Evolutionary conservation across 768 basidiomycete genomes (phyloP).

Genomic region (Lentinus tigrinus): DNA sequence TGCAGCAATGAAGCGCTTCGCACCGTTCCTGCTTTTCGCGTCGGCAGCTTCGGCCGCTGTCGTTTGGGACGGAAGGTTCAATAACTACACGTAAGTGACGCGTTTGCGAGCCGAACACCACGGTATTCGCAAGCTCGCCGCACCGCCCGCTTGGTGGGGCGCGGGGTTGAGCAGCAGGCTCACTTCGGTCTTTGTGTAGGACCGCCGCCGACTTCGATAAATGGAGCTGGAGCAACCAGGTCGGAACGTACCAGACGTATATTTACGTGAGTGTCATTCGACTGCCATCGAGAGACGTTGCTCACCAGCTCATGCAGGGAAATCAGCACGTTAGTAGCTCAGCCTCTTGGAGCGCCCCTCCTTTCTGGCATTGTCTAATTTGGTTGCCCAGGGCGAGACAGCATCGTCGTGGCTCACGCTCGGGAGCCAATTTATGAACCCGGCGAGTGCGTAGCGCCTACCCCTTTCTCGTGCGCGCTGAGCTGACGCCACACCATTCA

Average conservation of each 20-base stretch:
- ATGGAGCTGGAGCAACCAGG: conserved; percentile 34
- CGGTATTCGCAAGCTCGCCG: no score
- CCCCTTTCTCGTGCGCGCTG: not conserved
- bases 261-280: conserved; percentile 28
- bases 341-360: not conserved
- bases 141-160: not conserved
- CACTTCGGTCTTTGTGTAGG: conserved; percentile 2
- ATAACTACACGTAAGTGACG: conserved; percentile 19
- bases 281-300: conserved; percentile 15
- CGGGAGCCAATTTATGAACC: conserved; percentile 30
- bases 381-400: conserved; percentile 14
- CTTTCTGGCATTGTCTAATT: not conserved
- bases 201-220: conserved; percentile 22
- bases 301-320: conserved; percentile 8
- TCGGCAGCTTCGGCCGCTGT: conserved; percentile 26
- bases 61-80: conserved; percentile 32
- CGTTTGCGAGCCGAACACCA: no score
- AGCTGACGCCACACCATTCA: not conserved
- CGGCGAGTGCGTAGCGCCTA: conserved; percentile 19
- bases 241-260: conserved; percentile 31
- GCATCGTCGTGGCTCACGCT: conserved; percentile 24
- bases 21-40: conserved; percentile 17
- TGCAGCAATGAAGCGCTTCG: conserved; percentile 16
- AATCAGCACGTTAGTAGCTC: conserved; percentile 16
- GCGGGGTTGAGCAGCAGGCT: not conserved